Evolutionary conservation across 202 grass and related monocot species (phyloP).

Genomic region (Zizania palustris): DNA sequence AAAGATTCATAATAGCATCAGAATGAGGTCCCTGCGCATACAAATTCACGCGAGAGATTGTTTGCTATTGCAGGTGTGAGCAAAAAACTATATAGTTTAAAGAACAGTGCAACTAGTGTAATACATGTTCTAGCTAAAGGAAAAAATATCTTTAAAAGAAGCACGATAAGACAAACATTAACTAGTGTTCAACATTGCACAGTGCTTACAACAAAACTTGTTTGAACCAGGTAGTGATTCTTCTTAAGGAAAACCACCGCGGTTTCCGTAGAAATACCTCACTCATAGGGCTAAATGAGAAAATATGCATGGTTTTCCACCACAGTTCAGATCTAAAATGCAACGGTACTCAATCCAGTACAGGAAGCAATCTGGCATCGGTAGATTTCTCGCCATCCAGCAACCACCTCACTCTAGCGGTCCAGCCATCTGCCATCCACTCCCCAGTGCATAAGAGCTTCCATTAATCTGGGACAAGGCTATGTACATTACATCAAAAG

Average conservation of each 20-base stretch:
- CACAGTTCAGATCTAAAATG: slow-evolving; percentile 33
- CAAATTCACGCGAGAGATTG: no score
- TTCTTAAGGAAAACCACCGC: slow-evolving; percentile 17
- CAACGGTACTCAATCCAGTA: slow-evolving; percentile 30
- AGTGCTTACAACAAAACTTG: slow-evolving; percentile 46
- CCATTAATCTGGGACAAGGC: slow-evolving; percentile 45
- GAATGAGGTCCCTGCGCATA: no score
- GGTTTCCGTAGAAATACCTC: slow-evolving; percentile 22
- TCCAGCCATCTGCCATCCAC: not conserved
- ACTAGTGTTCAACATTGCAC: slow-evolving; percentile 15
- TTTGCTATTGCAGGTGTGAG: no score
- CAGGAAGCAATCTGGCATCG: slow-evolving; percentile 15
- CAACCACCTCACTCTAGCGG: not conserved
- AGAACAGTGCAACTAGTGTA: no score
- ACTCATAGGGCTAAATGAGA: not conserved
- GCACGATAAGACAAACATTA: not conserved
- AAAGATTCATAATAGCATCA: no score
- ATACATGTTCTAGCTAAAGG: no score
- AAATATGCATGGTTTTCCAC: slow-evolving; percentile 41
- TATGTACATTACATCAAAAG: slow-evolving; percentile 49
- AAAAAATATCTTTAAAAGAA: no score
- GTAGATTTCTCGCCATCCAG: not conserved
- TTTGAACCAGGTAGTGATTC: slow-evolving; percentile 7
- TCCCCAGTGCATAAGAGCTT: slow-evolving; percentile 17
- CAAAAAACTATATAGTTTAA: no score